A percentile compares a stretch with the other conserved stretches of the same genome.
These are phyloP conservation scores for Fagopyrum homotropicum DNA, from an alignment of 148 eudicot species.

Conservation along the genomic window DNA sequence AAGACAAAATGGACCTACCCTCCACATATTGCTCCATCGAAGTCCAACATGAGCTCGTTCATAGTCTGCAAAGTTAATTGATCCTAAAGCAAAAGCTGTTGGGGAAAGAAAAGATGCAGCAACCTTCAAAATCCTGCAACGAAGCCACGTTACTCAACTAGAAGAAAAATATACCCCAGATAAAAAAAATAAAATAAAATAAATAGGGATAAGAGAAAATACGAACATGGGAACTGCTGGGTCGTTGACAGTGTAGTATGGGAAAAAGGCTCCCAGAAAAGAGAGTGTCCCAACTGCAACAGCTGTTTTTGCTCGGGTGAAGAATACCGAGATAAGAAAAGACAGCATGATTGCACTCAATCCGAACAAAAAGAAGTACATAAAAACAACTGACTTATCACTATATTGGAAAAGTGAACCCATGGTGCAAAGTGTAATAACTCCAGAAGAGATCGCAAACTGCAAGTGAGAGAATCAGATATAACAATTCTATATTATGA, in stretches of 20 bases:
- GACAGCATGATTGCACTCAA: constrained; percentile 93
- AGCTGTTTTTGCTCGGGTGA: constrained; percentile 94
- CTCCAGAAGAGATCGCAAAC: constrained; percentile 90
- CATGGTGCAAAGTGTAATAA: constrained; percentile 80
- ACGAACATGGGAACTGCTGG: constrained; percentile 73
- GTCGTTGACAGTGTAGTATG: constrained; percentile 88
- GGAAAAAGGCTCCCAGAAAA: constrained; percentile 95
- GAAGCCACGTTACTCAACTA: constrained; percentile 6
- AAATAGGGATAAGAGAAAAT: neutral
- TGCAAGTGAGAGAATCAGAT: constrained; percentile 34
- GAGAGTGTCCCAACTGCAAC: constrained; percentile 99
- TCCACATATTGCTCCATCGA: constrained; percentile 98
- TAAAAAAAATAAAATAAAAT: neutral
- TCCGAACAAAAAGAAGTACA: constrained; percentile 90
- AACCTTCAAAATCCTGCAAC: constrained; percentile 67
- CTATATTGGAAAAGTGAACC: constrained; percentile 85
- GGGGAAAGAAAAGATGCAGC: constrained; percentile 92
- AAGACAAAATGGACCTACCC: constrained; percentile 32
- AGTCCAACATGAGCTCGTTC: constrained; percentile 99
- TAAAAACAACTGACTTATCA: constrained; percentile 89
- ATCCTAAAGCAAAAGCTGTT: constrained; percentile 96
- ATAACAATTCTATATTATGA: neutral
- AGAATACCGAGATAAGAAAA: constrained; percentile 85
- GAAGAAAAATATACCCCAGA: neutral
- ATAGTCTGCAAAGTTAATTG: constrained; percentile 96